Conservation (phyloP, 2,329 filamentous ascomycete species). For the Seiridium unicorne region DNA sequence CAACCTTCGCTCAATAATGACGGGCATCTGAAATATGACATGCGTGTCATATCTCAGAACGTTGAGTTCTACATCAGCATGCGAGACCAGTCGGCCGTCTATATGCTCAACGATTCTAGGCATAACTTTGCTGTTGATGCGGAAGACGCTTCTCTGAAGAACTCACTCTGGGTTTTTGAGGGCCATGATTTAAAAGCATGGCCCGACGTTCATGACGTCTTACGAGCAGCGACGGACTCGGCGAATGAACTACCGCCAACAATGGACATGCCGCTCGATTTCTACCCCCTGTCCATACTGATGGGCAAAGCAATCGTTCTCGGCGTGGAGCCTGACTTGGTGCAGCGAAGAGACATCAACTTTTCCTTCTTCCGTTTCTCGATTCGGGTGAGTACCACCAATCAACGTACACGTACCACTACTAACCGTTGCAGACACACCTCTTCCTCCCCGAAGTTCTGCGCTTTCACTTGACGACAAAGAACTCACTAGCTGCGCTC, state of each 20-base stretch:
- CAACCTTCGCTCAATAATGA: slow-evolving; percentile 82
- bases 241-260: slow-evolving; percentile 70
- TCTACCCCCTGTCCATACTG: slow-evolving; percentile 86
- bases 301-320: slow-evolving; percentile 88
- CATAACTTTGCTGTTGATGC: slow-evolving; percentile 28
- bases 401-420: background rate
- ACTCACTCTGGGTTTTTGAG: slow-evolving; percentile 95
- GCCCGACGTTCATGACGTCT: slow-evolving; percentile 82
- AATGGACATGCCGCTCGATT: slow-evolving; percentile 82
- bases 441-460: slow-evolving; percentile 89
- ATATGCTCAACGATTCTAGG: slow-evolving; percentile 19
- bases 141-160: slow-evolving; percentile 57
- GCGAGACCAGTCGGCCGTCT: slow-evolving; percentile 70
- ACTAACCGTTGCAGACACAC: slow-evolving; percentile 62
- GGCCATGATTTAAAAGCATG: slow-evolving; percentile 83
- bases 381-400: slow-evolving; percentile 67
- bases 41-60: slow-evolving; percentile 93
- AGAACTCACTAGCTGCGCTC: slow-evolving; percentile 77
- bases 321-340: slow-evolving; percentile 86
- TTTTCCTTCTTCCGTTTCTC: slow-evolving; percentile 89
- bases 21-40: slow-evolving; percentile 92
- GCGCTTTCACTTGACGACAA: slow-evolving; percentile 72
- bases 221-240: slow-evolving; percentile 67
- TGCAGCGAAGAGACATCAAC: slow-evolving; percentile 87
- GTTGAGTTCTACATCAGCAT: slow-evolving; percentile 94